phyloP scores from a whole-genome alignment of 2,329 filamentous ascomycete species.

The Nemania bipapillata region DNA sequence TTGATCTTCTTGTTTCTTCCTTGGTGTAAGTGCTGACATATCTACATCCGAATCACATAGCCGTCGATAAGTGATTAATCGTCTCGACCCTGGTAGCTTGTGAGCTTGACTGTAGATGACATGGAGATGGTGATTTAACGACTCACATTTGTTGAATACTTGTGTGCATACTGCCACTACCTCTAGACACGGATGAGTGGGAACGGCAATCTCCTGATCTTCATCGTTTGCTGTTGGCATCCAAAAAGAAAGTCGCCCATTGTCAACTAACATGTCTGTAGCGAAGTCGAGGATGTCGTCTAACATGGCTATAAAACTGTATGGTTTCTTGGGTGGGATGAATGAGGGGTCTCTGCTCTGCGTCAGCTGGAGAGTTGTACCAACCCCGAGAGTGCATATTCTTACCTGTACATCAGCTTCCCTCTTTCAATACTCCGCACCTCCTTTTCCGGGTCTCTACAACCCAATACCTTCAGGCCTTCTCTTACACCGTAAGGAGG shows the following conservation, averaged over 20 bases:
- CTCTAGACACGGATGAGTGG: constrained; percentile 78
- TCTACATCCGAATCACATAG: constrained; percentile 69
- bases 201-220: constrained; percentile 78
- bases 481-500: constrained; percentile 96
- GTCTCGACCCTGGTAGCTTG: constrained; percentile 75
- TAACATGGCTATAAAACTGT: constrained; percentile 90
- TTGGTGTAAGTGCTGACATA: constrained; percentile 53
- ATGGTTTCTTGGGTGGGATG: constrained; percentile 83
- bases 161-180: constrained; percentile 83
- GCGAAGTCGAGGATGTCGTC: constrained; percentile 90
- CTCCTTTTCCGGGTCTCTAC: constrained; percentile 71
- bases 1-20: constrained; percentile 48
- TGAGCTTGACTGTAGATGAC: constrained; percentile 32
- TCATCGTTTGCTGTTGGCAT: constrained; percentile 91
- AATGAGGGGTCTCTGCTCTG: constrained; percentile 40
- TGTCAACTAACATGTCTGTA: constrained; percentile 76
- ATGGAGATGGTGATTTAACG: background rate
- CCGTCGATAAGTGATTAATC: constrained; percentile 86
- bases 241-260: constrained; percentile 90
- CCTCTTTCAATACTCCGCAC: constrained; percentile 74
- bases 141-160: constrained; percentile 85
- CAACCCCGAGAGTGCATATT: constrained; percentile 27
- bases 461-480: constrained; percentile 86
- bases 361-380: constrained; percentile 22
- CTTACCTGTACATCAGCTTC: constrained; percentile 73